Evolutionary conservation across 2,329 filamentous ascomycete genomes (phyloP).

Genomic region (Calcarisporium arbuscula): DNA sequence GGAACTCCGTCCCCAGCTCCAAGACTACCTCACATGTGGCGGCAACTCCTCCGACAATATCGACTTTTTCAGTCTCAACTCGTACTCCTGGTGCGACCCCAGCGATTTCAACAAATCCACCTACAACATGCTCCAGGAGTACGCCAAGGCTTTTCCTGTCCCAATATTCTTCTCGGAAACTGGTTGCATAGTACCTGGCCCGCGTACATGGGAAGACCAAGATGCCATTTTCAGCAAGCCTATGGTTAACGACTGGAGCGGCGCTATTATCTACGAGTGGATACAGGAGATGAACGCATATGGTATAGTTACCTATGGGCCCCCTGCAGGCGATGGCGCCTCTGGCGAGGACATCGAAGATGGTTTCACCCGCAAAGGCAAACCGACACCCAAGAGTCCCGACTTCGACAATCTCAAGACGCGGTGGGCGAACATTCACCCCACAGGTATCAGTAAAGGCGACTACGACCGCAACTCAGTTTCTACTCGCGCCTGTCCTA

Average conservation of each 20-base stretch:
- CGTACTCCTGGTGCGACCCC: conserved; percentile 72
- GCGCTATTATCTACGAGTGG: conserved; percentile 85
- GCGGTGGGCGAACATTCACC: conserved; percentile 68
- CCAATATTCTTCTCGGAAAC: conserved; percentile 89
- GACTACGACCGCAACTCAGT: conserved; percentile 58
- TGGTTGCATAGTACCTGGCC: conserved; percentile 64
- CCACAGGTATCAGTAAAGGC: conserved; percentile 59
- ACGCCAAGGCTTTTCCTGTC: conserved; percentile 66
- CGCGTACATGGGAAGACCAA: conserved; percentile 65
- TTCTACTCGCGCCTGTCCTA: conserved; percentile 63
- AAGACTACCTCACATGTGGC: conserved; percentile 73
- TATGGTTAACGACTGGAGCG: conserved; percentile 67
- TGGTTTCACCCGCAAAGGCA: conserved; percentile 65
- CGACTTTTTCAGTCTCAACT: conserved; percentile 83
- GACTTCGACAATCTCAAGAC: conserved; percentile 73
- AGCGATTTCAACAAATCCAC: conserved; percentile 56
- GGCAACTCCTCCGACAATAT: conserved; percentile 60
- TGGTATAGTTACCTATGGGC: conserved; percentile 71
- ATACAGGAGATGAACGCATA: conserved; percentile 80
- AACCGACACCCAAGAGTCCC: conserved; percentile 64
- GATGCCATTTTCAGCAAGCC: conserved; percentile 66
- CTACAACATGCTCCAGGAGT: conserved; percentile 61
- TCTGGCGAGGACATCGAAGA: conserved; percentile 50
- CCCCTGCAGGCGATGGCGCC: conserved; percentile 43
- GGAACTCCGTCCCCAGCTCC: conserved; percentile 54